Conservation (phyloP, 257 asterid genomes). For the Pogostemon cablin region DNA sequence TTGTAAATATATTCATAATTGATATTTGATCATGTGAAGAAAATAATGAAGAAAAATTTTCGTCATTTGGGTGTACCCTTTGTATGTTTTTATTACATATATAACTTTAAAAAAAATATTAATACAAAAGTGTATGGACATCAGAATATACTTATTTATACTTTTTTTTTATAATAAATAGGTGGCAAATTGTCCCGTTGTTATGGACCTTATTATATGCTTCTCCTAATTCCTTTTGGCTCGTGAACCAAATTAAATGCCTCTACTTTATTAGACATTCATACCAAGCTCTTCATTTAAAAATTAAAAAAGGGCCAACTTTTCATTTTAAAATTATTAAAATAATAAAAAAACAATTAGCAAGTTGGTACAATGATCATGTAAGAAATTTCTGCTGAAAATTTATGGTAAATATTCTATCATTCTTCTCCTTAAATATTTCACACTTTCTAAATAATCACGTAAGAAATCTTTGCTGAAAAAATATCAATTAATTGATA, state of each 20-base stretch:
- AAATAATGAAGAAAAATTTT: no score
- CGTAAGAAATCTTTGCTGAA: no score
- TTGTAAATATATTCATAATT: no score
- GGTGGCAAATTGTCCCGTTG: conserved; percentile 36
- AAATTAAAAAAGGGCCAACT: neutral
- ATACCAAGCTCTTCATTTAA: conserved; percentile 19
- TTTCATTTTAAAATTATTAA: neutral
- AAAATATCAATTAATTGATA: no score
- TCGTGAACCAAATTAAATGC: conserved; percentile 30
- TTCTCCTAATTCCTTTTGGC: neutral
- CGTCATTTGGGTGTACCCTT: no score
- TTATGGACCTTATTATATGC: conserved; percentile 6
- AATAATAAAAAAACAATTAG: neutral
- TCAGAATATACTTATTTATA: neutral
- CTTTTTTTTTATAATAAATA: neutral
- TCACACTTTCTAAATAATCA: no score
- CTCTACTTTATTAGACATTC: conserved; percentile 34
- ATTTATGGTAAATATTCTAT: no score
- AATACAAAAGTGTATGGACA: no score
- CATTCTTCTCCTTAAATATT: no score
- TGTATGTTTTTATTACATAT: no score
- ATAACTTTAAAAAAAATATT: no score
- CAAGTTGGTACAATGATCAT: conserved; percentile 26
- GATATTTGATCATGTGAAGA: no score
- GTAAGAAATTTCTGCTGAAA: neutral